These are phyloP conservation scores for Lachancea kluyveri DNA, from an alignment of 805 yeast genomes.

Conservation along the genomic window DNA sequence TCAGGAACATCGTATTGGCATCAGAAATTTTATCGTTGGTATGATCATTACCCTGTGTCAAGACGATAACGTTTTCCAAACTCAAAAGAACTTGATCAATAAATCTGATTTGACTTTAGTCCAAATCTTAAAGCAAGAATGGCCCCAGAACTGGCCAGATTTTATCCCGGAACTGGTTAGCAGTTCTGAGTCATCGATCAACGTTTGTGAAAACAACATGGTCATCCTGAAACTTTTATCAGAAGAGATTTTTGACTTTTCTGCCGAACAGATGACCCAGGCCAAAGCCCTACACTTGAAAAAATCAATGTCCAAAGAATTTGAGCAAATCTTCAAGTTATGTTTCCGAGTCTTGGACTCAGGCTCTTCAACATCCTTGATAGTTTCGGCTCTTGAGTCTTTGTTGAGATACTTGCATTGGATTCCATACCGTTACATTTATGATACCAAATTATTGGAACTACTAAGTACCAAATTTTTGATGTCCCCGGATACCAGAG, in stretches of 20 bases:
- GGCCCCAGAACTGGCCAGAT: constrained; percentile 99
- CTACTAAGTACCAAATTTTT: constrained; percentile 72
- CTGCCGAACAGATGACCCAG: constrained; percentile 96
- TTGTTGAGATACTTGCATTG: constrained; percentile 83
- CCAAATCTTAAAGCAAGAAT: constrained; percentile 91
- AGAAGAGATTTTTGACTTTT: constrained; percentile 93
- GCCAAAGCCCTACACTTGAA: constrained; percentile 84
- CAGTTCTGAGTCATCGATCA: constrained; percentile 76
- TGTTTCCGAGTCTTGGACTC: constrained; percentile 92
- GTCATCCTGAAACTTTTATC: constrained; percentile 78
- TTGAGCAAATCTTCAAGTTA: constrained; percentile 85
- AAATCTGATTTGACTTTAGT: constrained; percentile 93
- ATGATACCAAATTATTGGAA: constrained; percentile 76
- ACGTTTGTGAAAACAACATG: constrained; percentile 98
- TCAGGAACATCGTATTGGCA: constrained; percentile 82
- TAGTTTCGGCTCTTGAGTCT: constrained; percentile 78
- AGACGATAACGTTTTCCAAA: constrained; percentile 62
- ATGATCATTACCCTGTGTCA: constrained; percentile 92
- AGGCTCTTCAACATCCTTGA: constrained; percentile 76
- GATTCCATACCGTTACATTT: constrained; percentile 88
- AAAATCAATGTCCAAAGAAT: constrained; percentile 79
- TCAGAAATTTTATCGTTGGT: constrained; percentile 86
- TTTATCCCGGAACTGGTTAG: constrained; percentile 89
- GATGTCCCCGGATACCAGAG: constrained; percentile 71
- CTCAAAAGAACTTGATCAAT: constrained; percentile 78